phyloP scores from a whole-genome alignment of 345 rosid genomes.

The Hevea brasiliensis region DNA sequence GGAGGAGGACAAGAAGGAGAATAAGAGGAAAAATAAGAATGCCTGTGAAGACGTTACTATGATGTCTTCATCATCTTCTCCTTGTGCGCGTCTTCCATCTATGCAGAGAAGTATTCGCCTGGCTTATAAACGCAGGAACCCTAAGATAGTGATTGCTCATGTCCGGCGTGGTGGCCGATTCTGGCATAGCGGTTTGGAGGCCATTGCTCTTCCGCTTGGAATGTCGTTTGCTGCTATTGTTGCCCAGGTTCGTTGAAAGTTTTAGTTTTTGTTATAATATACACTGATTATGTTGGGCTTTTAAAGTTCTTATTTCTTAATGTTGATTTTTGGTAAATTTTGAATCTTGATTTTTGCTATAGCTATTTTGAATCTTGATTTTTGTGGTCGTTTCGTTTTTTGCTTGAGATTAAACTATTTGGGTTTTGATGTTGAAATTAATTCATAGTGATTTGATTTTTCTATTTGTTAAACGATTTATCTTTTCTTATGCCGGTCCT shows the following conservation, averaged over 20 bases:
- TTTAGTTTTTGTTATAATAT: background rate
- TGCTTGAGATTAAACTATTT: background rate
- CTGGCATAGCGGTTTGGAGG: constrained; percentile 46
- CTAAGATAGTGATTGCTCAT: constrained; percentile 30
- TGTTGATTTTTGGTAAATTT: background rate
- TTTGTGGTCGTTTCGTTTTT: background rate
- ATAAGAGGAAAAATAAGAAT: constrained; percentile 32
- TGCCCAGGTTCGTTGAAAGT: constrained; percentile 56
- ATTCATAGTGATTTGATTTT: background rate
- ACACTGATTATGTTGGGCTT: background rate
- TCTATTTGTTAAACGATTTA: too few relatives aligned
- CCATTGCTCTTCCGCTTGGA: constrained; percentile 80
- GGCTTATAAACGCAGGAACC: constrained; percentile 39
- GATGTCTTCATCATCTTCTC: constrained; percentile 19
- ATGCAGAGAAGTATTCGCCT: constrained; percentile 30
- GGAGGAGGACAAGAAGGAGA: background rate
- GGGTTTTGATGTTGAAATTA: background rate
- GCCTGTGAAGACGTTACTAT: constrained; percentile 26
- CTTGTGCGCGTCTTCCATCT: constrained; percentile 21
- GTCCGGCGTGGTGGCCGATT: constrained; percentile 37
- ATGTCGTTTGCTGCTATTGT: constrained; percentile 91
- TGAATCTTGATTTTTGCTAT: background rate
- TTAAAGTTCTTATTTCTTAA: too few relatives aligned
- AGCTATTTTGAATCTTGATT: background rate
- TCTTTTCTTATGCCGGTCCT: too few relatives aligned